Evolutionary conservation across 2,329 filamentous ascomycete genomes (phyloP).

Genomic region (Mycocentrospora acerina): DNA sequence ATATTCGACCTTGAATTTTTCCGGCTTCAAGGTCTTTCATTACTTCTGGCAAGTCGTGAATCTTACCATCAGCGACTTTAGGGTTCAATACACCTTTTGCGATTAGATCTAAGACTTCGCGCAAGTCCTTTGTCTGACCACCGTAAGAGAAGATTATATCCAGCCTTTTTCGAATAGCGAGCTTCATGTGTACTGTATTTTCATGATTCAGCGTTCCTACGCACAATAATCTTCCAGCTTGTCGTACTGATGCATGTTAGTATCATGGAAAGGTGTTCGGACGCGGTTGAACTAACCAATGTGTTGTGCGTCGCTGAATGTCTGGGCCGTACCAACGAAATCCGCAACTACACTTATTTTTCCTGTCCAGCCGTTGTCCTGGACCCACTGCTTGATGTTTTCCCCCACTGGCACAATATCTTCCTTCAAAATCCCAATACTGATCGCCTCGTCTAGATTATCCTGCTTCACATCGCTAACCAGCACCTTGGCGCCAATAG

Average conservation of each 20-base stretch:
- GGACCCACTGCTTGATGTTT: slow-evolving; percentile 16
- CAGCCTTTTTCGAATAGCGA: slow-evolving; percentile 20
- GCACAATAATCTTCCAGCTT: slow-evolving; percentile 21
- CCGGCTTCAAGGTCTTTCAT: slow-evolving; percentile 19
- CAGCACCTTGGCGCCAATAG: slow-evolving; percentile 19
- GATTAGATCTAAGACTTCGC: slow-evolving; percentile 17
- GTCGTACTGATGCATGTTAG: slow-evolving; percentile 13
- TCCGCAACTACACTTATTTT: slow-evolving; percentile 21
- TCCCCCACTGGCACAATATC: slow-evolving; percentile 18
- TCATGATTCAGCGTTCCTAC: slow-evolving; percentile 26
- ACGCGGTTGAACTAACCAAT: slow-evolving; percentile 10
- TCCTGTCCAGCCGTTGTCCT: slow-evolving; percentile 17
- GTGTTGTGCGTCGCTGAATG: slow-evolving; percentile 22
- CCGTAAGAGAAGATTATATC: slow-evolving; percentile 24
- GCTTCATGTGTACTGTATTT: slow-evolving; percentile 26
- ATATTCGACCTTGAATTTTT: slow-evolving; percentile 16
- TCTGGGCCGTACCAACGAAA: slow-evolving; percentile 22
- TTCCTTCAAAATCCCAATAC: slow-evolving; percentile 12
- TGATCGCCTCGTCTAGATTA: slow-evolving; percentile 19
- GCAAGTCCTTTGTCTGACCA: slow-evolving; percentile 18
- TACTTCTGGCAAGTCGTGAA: slow-evolving; percentile 16
- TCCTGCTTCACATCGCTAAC: slow-evolving; percentile 26
- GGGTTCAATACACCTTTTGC: slow-evolving; percentile 17
- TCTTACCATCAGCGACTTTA: slow-evolving; percentile 17
- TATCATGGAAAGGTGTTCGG: background rate